Conservation (phyloP, 495 filamentous ascomycete genomes). For the Penicillium paradoxum region DNA sequence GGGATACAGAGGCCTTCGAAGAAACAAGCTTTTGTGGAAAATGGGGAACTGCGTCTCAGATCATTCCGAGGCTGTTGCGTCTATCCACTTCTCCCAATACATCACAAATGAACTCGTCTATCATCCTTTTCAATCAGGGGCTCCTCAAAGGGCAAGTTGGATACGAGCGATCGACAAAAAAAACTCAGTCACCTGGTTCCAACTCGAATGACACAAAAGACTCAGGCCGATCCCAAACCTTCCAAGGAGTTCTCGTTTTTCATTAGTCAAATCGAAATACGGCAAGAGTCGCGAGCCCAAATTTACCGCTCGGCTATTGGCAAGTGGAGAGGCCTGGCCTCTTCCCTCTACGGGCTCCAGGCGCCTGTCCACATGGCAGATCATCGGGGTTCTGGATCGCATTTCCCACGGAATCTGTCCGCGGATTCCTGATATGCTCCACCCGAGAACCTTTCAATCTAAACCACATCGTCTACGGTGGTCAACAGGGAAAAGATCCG, state of each 20-base stretch:
- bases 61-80: neutral
- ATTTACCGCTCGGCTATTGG: conserved; percentile 6
- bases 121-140: neutral
- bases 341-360: neutral
- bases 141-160: neutral
- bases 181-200: neutral
- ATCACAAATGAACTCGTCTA: no score
- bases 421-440: no score
- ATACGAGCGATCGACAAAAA: conserved; percentile 25
- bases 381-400: neutral
- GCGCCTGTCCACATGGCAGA: neutral
- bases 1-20: neutral
- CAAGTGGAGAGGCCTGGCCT: neutral
- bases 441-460: no score
- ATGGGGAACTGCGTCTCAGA: conserved; percentile 5
- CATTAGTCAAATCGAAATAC: no score
- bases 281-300: no score
- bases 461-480: no score
- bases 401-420: neutral
- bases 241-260: no score
- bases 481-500: no score
- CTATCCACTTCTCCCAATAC: no score
- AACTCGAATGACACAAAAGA: neutral
- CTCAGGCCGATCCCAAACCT: conserved; percentile 23
- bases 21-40: conserved; percentile 24